Conservation (phyloP, 208 protist genomes). For the Leishmania turanica region DNA sequence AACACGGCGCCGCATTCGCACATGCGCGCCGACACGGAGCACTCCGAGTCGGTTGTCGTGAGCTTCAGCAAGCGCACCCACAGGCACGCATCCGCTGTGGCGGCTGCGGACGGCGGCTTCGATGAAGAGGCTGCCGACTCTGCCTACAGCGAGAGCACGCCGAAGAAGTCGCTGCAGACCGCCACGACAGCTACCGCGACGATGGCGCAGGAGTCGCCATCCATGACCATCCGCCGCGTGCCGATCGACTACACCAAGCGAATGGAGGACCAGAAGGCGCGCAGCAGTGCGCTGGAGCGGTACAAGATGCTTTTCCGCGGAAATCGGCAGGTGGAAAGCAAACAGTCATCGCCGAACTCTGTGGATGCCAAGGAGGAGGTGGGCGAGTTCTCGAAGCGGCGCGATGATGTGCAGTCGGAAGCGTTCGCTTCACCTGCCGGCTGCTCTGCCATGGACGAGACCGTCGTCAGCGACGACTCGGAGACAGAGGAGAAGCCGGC, state of each 20-base stretch:
- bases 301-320: conserved; percentile 60
- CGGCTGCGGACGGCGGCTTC: not conserved
- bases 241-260: conserved; percentile 49
- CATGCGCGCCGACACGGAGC: not conserved
- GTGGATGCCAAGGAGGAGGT: not conserved
- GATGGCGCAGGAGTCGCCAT: conserved; percentile 30
- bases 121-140: not conserved
- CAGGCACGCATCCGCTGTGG: not conserved
- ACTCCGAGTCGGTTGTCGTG: not conserved
- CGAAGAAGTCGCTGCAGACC: conserved; percentile 2
- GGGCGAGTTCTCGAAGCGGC: not conserved
- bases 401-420: not conserved
- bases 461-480: conserved; percentile 32
- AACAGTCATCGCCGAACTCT: conserved; percentile 9
- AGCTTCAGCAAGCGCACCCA: conserved; percentile 7
- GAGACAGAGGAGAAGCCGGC: conserved; percentile 7
- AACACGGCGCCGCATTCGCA: conserved; percentile 1
- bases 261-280: conserved; percentile 49
- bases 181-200: conserved; percentile 8
- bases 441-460: conserved; percentile 23
- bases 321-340: conserved; percentile 22
- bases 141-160: not conserved
- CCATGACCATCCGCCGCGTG: conserved; percentile 50
- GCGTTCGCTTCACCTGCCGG: conserved; percentile 3
- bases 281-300: conserved; percentile 55